Base-by-base conservation (phyloP, 2,329 filamentous ascomycete genomes). In the Penicillium verrucosum region DNA sequence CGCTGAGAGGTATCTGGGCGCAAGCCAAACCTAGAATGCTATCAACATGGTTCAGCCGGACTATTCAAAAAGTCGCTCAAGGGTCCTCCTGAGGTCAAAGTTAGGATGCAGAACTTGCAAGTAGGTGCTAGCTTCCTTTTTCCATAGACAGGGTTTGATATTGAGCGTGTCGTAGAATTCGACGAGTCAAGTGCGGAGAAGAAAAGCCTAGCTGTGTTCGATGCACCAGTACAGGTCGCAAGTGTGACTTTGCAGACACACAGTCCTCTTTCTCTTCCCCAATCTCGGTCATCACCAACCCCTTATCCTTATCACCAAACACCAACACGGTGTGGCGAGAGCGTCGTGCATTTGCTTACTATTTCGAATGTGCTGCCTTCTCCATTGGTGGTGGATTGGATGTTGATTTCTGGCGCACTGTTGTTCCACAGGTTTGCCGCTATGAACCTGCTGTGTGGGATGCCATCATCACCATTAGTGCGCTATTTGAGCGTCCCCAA, bases 371-470 rank as follows among this genome's bases (percentile, higher is more conserved):
- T 21, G 67, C 67, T 1, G 72, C 70, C 12, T 58, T 63, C 0
- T 65, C 62, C 10, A 59, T 75, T 21, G 69, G 70, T 2, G 74
- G 73, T 18, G 65, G 59, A 4, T 51, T 75, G 10, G 74, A 75
- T 60, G 48, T 64, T 27, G 65, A 68, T 30, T 75, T 76, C 51
- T 75, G 74, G 74, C 59, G 63, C n/a, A 69, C 60, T 1, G 54
- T 71, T 30, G 64, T 76, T 5, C 73, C 73, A 3, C 70, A 70
- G 41, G 61, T 75, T 14, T 74, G 72, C 43, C 70, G 68, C 12
- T 65, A 52, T 30, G 71, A 75, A 48, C 67, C 71, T 4, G 71
- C 71, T 5, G 71, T 76, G 3, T 75, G 74, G 71, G 71, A 75
- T 64, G 69, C 73, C 16, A 69, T 75, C 38, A 70, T 73, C 30